Percentiles rank a stretch among this genome's conserved stretches.
Conservation (phyloP, 371 early-diverging fungal genomes). For the Nematocida displodere region DNA sequence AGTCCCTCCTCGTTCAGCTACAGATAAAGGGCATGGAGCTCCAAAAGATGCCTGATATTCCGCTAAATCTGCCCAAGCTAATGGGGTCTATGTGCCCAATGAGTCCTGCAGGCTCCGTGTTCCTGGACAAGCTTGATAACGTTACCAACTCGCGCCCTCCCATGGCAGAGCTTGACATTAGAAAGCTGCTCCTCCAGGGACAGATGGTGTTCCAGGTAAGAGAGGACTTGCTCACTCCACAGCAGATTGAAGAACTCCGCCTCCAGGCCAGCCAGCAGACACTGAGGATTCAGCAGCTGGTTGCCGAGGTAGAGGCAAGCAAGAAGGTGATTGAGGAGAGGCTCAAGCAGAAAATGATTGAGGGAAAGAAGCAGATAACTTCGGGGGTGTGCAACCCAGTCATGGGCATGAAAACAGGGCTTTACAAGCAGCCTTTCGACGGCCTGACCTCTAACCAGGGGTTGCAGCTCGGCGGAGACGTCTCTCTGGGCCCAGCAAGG, state of each 20-base stretch:
- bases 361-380: background rate
- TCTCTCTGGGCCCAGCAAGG: background rate
- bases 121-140: background rate
- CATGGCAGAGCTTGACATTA: slow-evolving; percentile 6
- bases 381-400: slow-evolving; percentile 34
- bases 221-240: background rate
- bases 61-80: background rate
- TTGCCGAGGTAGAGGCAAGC: background rate
- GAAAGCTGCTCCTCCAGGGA: slow-evolving; percentile 16
- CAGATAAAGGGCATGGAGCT: slow-evolving; percentile 42
- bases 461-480: slow-evolving; percentile 11
- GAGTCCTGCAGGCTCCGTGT: background rate
- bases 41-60: background rate
- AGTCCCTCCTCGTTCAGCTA: slow-evolving; percentile 6
- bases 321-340: slow-evolving; percentile 4
- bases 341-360: background rate
- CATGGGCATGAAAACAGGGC: slow-evolving; percentile 14
- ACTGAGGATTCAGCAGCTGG: slow-evolving; percentile 3
- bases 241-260: slow-evolving; percentile 2
- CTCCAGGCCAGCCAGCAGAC: slow-evolving; percentile 16
- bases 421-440: slow-evolving; percentile 11
- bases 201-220: slow-evolving; percentile 30
- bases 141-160: background rate
- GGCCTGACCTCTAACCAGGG: background rate
- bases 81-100: background rate